These are phyloP conservation scores for Xylaria sp. DNA, from an alignment of 2,329 filamentous ascomycete genomes.

Conservation along the genomic window DNA sequence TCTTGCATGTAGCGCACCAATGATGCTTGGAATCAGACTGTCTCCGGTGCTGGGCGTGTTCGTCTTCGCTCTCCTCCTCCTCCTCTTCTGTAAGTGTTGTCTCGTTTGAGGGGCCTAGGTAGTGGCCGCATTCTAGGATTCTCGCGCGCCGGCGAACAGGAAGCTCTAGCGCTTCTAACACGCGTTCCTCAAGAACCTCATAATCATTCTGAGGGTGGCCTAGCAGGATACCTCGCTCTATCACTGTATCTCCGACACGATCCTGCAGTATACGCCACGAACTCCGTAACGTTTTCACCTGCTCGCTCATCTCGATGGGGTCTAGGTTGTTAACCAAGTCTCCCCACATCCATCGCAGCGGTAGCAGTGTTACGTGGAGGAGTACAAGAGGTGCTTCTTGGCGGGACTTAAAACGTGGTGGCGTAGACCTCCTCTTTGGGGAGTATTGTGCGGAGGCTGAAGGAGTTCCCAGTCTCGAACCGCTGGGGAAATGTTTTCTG, in stretches of 20 bases:
- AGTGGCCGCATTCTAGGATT: constrained; percentile 81
- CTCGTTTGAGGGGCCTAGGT: constrained; percentile 69
- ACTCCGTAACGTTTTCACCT: constrained; percentile 64
- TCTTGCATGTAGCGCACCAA: constrained; percentile 67
- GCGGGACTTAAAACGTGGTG: constrained; percentile 65
- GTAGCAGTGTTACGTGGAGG: constrained; percentile 80
- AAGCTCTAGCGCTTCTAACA: constrained; percentile 79
- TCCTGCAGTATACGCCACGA: constrained; percentile 75
- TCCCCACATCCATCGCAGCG: constrained; percentile 73
- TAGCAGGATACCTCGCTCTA: constrained; percentile 77
- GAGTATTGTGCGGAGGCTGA: constrained; percentile 62
- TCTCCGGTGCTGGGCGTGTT: constrained; percentile 52
- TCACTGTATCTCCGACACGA: constrained; percentile 76
- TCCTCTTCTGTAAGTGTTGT: constrained; percentile 56
- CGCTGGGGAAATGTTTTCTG: constrained; percentile 61
- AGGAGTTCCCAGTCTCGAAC: constrained; percentile 68
- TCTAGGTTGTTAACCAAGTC: constrained; percentile 60
- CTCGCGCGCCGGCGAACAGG: constrained; percentile 71
- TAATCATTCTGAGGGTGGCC: constrained; percentile 84
- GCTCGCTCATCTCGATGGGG: constrained; percentile 47
- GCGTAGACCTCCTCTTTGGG: constrained; percentile 63
- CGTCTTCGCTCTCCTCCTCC: constrained; percentile 59
- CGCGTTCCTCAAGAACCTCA: constrained; percentile 79
- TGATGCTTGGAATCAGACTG: constrained; percentile 54
- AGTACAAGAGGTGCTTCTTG: constrained; percentile 76